A percentile compares a stretch with the other conserved stretches of the same genome.
phyloP scores from a whole-genome alignment of 768 basidiomycete genomes.

The Cystofilobasidium ferigula region DNA sequence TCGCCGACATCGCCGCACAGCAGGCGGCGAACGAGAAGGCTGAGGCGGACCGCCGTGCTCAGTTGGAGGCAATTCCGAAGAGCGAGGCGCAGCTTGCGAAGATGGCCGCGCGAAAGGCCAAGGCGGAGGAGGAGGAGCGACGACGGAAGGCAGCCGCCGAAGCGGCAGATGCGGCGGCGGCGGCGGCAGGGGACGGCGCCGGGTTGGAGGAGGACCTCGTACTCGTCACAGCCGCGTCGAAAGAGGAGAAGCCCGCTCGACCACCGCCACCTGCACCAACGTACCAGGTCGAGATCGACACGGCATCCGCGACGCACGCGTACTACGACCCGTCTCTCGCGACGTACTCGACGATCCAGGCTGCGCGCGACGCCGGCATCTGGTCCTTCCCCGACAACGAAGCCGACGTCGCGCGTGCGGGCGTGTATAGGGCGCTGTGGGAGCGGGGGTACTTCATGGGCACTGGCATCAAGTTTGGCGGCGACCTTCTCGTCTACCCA shows the following conservation, averaged over 20 bases:
- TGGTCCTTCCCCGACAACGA: slow-evolving; percentile 64
- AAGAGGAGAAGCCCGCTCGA: slow-evolving; percentile 27
- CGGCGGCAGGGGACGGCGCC: not conserved
- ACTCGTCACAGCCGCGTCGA: slow-evolving; percentile 28
- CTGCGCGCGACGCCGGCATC: slow-evolving; percentile 56
- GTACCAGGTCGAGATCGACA: slow-evolving; percentile 42
- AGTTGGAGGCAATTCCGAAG: slow-evolving; percentile 43
- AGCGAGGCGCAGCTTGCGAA: not conserved
- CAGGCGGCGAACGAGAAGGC: slow-evolving; percentile 15
- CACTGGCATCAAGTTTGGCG: slow-evolving; percentile 84
- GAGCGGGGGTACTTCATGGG: slow-evolving; percentile 78
- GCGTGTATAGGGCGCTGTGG: slow-evolving; percentile 69
- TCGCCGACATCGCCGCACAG: slow-evolving; percentile 26
- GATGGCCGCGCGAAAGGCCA: not conserved
- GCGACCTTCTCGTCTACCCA: slow-evolving; percentile 92
- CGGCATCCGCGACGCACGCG: slow-evolving; percentile 50
- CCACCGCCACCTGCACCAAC: slow-evolving; percentile 27
- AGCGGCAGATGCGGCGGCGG: not conserved
- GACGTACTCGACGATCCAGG: slow-evolving; percentile 49
- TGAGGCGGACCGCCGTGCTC: slow-evolving; percentile 42
- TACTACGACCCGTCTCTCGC: slow-evolving; percentile 52
- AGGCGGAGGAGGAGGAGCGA: slow-evolving; percentile 4
- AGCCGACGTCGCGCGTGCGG: slow-evolving; percentile 61
- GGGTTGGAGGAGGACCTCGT: slow-evolving; percentile 6
- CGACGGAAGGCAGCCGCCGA: not conserved